Percentiles rank a stretch among this genome's conserved stretches.
phyloP scores from a whole-genome alignment of 2,329 filamentous ascomycete genomes.

The Cytospora schulzeri region DNA sequence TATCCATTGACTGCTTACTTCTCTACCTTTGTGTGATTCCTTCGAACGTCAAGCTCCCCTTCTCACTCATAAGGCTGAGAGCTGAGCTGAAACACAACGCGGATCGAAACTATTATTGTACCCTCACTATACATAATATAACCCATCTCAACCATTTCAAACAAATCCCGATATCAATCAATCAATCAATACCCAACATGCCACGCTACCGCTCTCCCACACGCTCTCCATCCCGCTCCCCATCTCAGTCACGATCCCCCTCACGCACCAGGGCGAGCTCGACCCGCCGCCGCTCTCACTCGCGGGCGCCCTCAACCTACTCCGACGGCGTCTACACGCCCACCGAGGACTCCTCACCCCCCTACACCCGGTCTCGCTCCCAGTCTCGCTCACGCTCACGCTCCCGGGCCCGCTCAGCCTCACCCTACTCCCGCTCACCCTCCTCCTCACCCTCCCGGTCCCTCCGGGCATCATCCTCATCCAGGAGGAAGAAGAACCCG shows the following conservation, averaged over 20 bases:
- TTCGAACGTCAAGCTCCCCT: background rate
- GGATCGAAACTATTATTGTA: background rate
- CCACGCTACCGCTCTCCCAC: conserved; percentile 31
- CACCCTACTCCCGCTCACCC: conserved; percentile 11
- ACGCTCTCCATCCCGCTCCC: conserved; percentile 30
- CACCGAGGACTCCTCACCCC: conserved; percentile 28
- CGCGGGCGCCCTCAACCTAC: conserved; percentile 18
- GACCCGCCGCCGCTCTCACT: background rate
- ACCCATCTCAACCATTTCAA: background rate
- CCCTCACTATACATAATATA: background rate
- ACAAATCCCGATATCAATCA: background rate
- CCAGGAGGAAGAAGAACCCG: background rate
- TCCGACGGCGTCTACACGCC: conserved; percentile 28
- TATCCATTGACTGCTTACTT: background rate
- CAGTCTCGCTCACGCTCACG: background rate
- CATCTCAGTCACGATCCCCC: conserved; percentile 29
- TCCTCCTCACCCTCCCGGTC: conserved; percentile 17
- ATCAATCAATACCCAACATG: conserved; percentile 23
- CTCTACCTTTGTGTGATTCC: background rate
- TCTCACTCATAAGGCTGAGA: conserved; percentile 13
- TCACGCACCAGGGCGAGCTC: conserved; percentile 16
- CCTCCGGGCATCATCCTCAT: conserved; percentile 3
- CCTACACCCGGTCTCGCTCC: conserved; percentile 11
- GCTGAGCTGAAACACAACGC: background rate
- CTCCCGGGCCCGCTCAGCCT: conserved; percentile 1